Conservation (phyloP, 2,329 filamentous ascomycete genomes). For the Lecanicillium sp. region DNA sequence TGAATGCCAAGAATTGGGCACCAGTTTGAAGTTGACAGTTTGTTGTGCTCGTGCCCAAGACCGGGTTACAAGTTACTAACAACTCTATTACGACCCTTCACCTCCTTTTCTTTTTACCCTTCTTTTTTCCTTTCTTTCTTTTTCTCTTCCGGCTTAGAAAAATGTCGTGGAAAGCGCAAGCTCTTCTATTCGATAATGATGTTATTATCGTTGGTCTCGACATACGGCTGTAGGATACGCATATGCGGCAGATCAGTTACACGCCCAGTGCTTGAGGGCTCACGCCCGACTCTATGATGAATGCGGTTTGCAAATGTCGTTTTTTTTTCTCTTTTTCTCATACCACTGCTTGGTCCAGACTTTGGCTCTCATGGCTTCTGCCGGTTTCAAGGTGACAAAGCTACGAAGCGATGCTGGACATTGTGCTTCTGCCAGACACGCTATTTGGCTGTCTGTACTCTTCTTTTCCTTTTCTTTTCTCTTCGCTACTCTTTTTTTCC, state of each 20-base stretch:
- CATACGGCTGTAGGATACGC: too few relatives aligned
- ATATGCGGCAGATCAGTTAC: neutral
- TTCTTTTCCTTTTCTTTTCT: neutral
- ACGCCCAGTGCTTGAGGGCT: slow-evolving; percentile 6
- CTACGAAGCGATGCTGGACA: slow-evolving; percentile 13
- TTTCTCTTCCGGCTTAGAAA: too few relatives aligned
- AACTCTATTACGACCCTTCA: too few relatives aligned
- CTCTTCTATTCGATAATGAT: neutral
- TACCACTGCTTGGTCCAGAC: slow-evolving; percentile 3
- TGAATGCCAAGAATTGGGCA: slow-evolving; percentile 82
- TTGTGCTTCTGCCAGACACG: neutral
- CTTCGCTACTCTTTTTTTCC: neutral
- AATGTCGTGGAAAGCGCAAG: slow-evolving; percentile 8
- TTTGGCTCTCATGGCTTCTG: neutral
- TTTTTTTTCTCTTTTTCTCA: neutral
- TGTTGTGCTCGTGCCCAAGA: slow-evolving; percentile 82
- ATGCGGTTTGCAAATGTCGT: neutral
- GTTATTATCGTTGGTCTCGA: too few relatives aligned
- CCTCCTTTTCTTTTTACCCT: neutral
- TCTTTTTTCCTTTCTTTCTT: neutral
- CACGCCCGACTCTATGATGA: slow-evolving; percentile 7
- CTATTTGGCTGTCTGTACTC: neutral
- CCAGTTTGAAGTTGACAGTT: slow-evolving; percentile 84
- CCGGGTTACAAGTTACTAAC: slow-evolving; percentile 42
- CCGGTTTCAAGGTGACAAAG: neutral